Conservation (phyloP, 2,329 filamentous ascomycete species). For the Fusarium continuum region DNA sequence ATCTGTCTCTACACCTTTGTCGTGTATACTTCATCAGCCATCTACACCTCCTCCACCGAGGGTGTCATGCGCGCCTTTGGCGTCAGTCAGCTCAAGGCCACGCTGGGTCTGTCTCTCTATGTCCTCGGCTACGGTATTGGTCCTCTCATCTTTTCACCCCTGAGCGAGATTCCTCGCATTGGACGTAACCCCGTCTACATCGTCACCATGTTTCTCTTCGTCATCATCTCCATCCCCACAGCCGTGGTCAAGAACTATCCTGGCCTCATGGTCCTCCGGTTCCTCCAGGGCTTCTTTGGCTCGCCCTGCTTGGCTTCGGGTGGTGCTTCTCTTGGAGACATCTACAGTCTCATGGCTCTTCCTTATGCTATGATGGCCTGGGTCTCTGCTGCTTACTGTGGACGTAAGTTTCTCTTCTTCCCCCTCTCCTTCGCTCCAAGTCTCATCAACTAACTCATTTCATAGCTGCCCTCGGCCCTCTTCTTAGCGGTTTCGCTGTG, state of each 20-base stretch:
- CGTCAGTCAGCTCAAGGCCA: conserved; percentile 60
- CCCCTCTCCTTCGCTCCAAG: rapidly evolving
- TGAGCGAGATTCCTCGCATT: conserved; percentile 72
- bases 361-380: conserved; percentile 68
- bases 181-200: conserved; percentile 76
- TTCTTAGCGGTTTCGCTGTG: conserved; percentile 69
- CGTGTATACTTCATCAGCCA: conserved; percentile 61
- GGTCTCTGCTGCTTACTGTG: conserved; percentile 63
- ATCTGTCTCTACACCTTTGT: conserved; percentile 68
- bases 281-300: conserved; percentile 73
- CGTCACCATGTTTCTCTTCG: conserved; percentile 73
- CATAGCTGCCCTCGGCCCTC: conserved; percentile 65
- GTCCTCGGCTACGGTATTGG: conserved; percentile 72
- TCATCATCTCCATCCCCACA: conserved; percentile 71
- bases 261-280: conserved; percentile 70
- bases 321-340: conserved; percentile 61
- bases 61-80: conserved; percentile 63
- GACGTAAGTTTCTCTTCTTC: conserved; percentile 45
- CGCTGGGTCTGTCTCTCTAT: conserved; percentile 69
- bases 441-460: not conserved
- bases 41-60: conserved; percentile 56
- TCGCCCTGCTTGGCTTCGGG: conserved; percentile 71
- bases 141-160: conserved; percentile 71
- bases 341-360: conserved; percentile 63
- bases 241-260: conserved; percentile 70